These are phyloP conservation scores for Cladobotryum protrusum DNA, from an alignment of 2,329 filamentous ascomycete genomes.

Conservation along the genomic window DNA sequence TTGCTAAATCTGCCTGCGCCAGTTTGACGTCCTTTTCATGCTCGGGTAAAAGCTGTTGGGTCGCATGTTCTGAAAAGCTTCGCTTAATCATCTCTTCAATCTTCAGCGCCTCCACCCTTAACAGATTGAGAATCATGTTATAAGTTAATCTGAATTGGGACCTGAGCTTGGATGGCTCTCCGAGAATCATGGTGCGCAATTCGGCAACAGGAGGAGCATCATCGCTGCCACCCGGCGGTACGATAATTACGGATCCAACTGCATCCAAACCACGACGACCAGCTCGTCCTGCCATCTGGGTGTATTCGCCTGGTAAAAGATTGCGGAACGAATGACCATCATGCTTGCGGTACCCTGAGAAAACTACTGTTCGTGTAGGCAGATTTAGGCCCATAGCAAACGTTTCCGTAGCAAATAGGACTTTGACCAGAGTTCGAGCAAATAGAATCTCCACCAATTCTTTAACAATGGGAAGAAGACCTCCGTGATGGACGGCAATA, in stretches of 20 bases:
- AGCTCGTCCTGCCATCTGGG: slow-evolving; percentile 95
- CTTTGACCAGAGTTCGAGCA: slow-evolving; percentile 89
- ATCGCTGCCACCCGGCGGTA: slow-evolving; percentile 69
- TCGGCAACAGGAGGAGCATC: slow-evolving; percentile 82
- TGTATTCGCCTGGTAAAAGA: slow-evolving; percentile 90
- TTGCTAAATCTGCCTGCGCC: slow-evolving; percentile 84
- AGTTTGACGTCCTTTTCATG: slow-evolving; percentile 92
- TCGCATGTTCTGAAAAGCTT: slow-evolving; percentile 97
- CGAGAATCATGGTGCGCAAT: slow-evolving; percentile 88
- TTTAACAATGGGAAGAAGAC: slow-evolving; percentile 91
- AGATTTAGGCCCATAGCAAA: slow-evolving; percentile 98
- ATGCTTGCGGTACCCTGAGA: slow-evolving; percentile 94
- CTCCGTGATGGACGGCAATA: slow-evolving; percentile 94
- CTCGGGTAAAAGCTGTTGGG: slow-evolving; percentile 86
- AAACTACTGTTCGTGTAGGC: slow-evolving; percentile 92
- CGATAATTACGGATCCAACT: slow-evolving; percentile 91
- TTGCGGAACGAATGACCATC: slow-evolving; percentile 90
- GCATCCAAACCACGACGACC: slow-evolving; percentile 88
- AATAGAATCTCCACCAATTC: slow-evolving; percentile 97
- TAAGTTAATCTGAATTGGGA: slow-evolving; percentile 97
- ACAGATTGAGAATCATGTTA: slow-evolving; percentile 97
- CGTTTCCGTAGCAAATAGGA: slow-evolving; percentile 95
- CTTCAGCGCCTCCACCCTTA: slow-evolving; percentile 92
- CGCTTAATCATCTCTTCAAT: slow-evolving; percentile 99
- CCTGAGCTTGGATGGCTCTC: slow-evolving; percentile 87